Evolutionary conservation across 106 monocot genomes (phyloP).

Genomic region (Triglochin maritima): DNA sequence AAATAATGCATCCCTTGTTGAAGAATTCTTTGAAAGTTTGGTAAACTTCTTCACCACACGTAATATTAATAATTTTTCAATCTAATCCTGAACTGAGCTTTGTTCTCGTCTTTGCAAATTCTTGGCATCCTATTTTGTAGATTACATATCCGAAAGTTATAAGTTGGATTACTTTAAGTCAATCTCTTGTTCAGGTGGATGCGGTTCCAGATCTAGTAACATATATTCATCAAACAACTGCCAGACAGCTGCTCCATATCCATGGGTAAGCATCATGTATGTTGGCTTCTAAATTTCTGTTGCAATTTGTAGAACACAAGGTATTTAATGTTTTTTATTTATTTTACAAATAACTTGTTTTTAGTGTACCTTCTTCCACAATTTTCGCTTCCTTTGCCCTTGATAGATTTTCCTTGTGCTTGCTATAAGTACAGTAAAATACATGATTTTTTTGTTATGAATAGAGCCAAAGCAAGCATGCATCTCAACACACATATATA

Average conservation of each 20-base stretch:
- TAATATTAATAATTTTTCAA: background rate
- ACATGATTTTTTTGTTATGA: no score
- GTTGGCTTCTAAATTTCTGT: background rate
- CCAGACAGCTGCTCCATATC: conserved; percentile 84
- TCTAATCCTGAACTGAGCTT: background rate
- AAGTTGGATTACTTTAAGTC: no score
- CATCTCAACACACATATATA: no score
- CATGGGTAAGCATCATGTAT: conserved; percentile 46
- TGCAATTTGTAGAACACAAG: background rate
- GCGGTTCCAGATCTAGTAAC: conserved; percentile 79
- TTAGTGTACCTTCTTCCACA: no score
- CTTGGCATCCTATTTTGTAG: no score
- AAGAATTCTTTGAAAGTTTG: conserved; percentile 76
- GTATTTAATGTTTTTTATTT: no score
- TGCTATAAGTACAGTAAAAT: no score
- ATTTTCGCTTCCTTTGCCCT: no score
- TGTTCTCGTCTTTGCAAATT: background rate
- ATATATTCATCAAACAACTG: conserved; percentile 81
- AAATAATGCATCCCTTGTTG: conserved; percentile 45
- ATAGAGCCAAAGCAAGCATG: no score
- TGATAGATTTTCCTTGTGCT: no score
- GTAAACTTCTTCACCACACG: conserved; percentile 20
- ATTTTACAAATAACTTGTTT: no score
- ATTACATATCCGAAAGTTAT: no score
- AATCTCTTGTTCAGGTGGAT: conserved; percentile 49